Evolutionary conservation across 495 filamentous ascomycete species (phyloP).

Genomic region (Talaromyces trachyspermus): DNA sequence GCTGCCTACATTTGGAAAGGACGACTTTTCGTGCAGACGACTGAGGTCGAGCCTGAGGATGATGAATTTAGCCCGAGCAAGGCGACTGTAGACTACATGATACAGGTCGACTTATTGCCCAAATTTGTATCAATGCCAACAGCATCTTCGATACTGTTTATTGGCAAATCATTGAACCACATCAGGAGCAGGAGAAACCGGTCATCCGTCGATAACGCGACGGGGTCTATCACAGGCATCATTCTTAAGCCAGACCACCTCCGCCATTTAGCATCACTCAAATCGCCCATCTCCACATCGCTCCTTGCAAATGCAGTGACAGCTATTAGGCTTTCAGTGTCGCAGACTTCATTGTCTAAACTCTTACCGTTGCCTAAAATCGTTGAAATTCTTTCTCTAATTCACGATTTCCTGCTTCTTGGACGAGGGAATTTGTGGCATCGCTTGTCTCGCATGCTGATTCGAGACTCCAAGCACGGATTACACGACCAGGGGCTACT

Average conservation of each 20-base stretch:
- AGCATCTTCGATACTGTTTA: conserved; percentile 79
- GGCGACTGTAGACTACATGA: conserved; percentile 40
- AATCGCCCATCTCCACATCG: conserved; percentile 63
- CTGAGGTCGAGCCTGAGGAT: conserved; percentile 26
- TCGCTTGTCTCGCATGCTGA: conserved; percentile 79
- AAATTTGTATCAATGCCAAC: conserved; percentile 68
- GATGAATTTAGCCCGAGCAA: conserved; percentile 23
- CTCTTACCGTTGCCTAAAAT: conserved; percentile 71
- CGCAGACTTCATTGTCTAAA: conserved; percentile 70
- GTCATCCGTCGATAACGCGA: conserved; percentile 21
- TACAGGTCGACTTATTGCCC: conserved; percentile 55
- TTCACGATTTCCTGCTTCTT: conserved; percentile 82
- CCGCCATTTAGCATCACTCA: conserved; percentile 57
- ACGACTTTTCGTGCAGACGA: conserved; percentile 74
- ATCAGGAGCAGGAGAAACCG: conserved; percentile 49
- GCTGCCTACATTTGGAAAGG: conserved; percentile 60
- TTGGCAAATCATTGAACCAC: conserved; percentile 82
- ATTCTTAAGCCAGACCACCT: conserved; percentile 68
- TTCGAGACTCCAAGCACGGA: conserved; percentile 19
- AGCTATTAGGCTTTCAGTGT: conserved; percentile 71
- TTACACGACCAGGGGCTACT: conserved; percentile 18
- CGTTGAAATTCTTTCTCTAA: conserved; percentile 64
- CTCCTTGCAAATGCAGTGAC: conserved; percentile 63
- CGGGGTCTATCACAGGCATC: conserved; percentile 47
- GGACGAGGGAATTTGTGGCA: conserved; percentile 86